phyloP scores from a whole-genome alignment of 148 eudicot species.

The Gaultheria prostrata region DNA sequence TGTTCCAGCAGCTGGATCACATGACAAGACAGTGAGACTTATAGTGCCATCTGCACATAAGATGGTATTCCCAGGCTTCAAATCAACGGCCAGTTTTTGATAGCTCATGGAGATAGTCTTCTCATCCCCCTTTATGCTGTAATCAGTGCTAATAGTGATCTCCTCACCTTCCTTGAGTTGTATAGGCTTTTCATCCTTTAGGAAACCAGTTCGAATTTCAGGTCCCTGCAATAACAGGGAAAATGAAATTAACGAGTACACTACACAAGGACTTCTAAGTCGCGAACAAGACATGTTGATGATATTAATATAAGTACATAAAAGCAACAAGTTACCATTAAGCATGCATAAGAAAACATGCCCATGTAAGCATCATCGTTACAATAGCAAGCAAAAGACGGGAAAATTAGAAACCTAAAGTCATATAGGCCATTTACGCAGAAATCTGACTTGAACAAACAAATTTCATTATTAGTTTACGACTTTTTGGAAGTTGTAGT shows the following conservation, averaged over 20 bases:
- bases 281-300: not conserved
- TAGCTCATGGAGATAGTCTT: slow-evolving; percentile 62
- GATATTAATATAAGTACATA: not conserved
- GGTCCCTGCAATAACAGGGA: slow-evolving; percentile 48
- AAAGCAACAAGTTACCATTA: not conserved
- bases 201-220: slow-evolving; percentile 74
- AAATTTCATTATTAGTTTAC: not conserved
- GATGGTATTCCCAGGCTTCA: slow-evolving; percentile 61
- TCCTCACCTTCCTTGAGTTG: slow-evolving; percentile 65
- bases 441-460: not conserved
- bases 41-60: slow-evolving; percentile 76
- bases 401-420: not conserved
- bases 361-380: not conserved
- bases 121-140: slow-evolving; percentile 50
- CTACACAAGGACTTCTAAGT: not conserved
- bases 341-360: not conserved
- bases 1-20: slow-evolving; percentile 54
- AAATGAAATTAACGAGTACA: not conserved
- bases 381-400: not conserved
- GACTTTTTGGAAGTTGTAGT: not conserved
- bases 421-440: not conserved
- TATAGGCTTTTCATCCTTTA: slow-evolving; percentile 56
- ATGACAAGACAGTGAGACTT: slow-evolving; percentile 57
- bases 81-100: slow-evolving; percentile 55
- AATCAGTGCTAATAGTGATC: slow-evolving; percentile 54